Evolutionary conservation across 140 eudicot genomes (phyloP).

Genomic region (Flaveria floridana): DNA sequence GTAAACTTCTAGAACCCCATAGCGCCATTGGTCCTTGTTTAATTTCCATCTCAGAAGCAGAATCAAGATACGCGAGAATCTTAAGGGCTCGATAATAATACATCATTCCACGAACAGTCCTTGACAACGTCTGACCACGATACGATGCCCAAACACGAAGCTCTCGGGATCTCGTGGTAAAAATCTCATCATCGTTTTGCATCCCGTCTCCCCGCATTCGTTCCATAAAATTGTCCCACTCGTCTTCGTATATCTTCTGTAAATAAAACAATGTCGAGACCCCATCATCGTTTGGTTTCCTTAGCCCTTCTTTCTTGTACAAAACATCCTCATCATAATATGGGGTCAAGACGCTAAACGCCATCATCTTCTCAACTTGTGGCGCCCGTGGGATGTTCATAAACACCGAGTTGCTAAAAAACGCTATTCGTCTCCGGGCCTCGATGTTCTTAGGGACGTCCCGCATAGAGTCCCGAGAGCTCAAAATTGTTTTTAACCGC

Average conservation of each 20-base stretch:
- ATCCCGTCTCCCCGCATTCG: conserved; percentile 81
- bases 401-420: conserved; percentile 81
- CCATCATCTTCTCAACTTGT: conserved; percentile 90
- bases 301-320: conserved; percentile 57
- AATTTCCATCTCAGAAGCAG: conserved; percentile 82
- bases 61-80: conserved; percentile 79
- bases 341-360: conserved; percentile 86
- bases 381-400: conserved; percentile 99
- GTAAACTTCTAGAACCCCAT: conserved; percentile 47
- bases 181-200: conserved; percentile 62
- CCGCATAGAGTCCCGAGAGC: conserved; percentile 77
- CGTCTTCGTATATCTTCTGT: conserved; percentile 83
- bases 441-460: conserved; percentile 72
- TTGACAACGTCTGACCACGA: conserved; percentile 86
- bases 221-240: conserved; percentile 82
- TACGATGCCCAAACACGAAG: conserved; percentile 90
- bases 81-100: conserved; percentile 84
- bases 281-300: conserved; percentile 88
- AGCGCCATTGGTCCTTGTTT: conserved; percentile 55
- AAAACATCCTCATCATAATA: conserved; percentile 88
- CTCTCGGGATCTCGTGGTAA: conserved; percentile 54
- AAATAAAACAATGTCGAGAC: conserved; percentile 77
- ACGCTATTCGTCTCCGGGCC: conserved; percentile 76
- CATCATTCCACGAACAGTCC: conserved; percentile 98
- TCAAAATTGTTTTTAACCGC: conserved; percentile 63